These are phyloP conservation scores for Thuja plicata DNA, from an alignment of 83 land plant species.

Conservation along the genomic window DNA sequence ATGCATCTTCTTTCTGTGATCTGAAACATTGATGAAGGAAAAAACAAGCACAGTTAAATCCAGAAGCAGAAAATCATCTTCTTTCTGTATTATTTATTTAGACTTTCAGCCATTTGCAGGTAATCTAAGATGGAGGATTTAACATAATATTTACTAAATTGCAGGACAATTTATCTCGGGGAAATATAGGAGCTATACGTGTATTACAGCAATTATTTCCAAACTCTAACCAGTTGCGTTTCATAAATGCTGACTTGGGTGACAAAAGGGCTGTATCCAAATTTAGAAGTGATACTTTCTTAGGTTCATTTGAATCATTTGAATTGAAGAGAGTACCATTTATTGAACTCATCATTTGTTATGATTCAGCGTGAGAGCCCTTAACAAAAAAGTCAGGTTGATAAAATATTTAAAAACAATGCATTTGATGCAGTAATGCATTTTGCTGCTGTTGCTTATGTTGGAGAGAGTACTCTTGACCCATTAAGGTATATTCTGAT, in stretches of 20 bases:
- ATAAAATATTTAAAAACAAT: constrained; percentile 38
- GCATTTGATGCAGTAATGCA: constrained; percentile 58
- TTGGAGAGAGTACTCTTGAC: constrained; percentile 56
- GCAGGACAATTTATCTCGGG: constrained; percentile 43
- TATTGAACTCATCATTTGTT: not conserved
- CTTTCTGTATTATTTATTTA: not conserved
- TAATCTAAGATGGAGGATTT: not conserved
- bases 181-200: constrained; percentile 31
- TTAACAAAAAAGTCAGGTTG: constrained; percentile 35
- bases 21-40: too few species aligned
- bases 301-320: constrained; percentile 1
- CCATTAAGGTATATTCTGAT: constrained; percentile 37
- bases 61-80: too few species aligned
- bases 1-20: not conserved
- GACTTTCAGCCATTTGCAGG: not conserved
- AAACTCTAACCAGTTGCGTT: constrained; percentile 28
- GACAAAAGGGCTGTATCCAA: constrained; percentile 33
- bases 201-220: constrained; percentile 23
- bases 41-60: too few species aligned
- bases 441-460: constrained; percentile 61
- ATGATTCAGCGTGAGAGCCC: not conserved
- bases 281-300: not conserved
- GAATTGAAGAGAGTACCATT: not conserved
- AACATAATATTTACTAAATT: not conserved
- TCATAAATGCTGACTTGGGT: constrained; percentile 29